Evolutionary conservation across 164 flowering plant genomes (phyloP).

Genomic region (Platanus orientalis): DNA sequence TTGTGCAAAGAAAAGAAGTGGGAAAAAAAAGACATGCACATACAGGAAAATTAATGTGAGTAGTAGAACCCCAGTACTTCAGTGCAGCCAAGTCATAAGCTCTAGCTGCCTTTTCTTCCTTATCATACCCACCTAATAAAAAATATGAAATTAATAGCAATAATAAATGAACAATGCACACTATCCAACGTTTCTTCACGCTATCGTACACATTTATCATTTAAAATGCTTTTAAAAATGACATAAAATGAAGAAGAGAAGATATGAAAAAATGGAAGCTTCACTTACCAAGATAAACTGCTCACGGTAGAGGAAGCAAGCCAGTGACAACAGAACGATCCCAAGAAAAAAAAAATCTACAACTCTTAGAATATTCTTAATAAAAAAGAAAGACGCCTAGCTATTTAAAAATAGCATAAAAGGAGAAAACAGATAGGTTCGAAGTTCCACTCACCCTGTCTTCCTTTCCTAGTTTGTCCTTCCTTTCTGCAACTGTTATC

Average conservation of each 20-base stretch:
- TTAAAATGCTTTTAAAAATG: no score
- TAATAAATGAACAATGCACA: conserved; percentile 14
- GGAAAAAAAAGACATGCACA: conserved; percentile 3
- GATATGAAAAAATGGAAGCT: background rate
- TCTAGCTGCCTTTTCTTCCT: conserved; percentile 84
- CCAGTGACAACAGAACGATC: background rate
- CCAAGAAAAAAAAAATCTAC: no score
- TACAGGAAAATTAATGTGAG: conserved; percentile 83
- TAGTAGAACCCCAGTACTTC: conserved; percentile 90
- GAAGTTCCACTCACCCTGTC: no score
- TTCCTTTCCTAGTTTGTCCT: no score
- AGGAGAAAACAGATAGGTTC: no score
- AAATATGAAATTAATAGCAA: background rate
- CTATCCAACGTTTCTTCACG: conserved; percentile 11
- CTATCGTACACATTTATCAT: background rate
- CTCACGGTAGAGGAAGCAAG: conserved; percentile 8
- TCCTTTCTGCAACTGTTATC: no score
- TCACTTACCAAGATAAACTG: conserved; percentile 71
- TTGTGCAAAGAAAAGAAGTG: background rate
- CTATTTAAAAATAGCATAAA: no score
- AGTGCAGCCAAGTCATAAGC: conserved; percentile 92
- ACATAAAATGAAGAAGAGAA: background rate
- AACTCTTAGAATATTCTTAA: no score
- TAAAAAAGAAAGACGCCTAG: no score
- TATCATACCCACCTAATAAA: conserved; percentile 78